Base-by-base conservation (phyloP, 2,329 filamentous ascomycete species). In the Mollisiaceae sp. region DNA sequence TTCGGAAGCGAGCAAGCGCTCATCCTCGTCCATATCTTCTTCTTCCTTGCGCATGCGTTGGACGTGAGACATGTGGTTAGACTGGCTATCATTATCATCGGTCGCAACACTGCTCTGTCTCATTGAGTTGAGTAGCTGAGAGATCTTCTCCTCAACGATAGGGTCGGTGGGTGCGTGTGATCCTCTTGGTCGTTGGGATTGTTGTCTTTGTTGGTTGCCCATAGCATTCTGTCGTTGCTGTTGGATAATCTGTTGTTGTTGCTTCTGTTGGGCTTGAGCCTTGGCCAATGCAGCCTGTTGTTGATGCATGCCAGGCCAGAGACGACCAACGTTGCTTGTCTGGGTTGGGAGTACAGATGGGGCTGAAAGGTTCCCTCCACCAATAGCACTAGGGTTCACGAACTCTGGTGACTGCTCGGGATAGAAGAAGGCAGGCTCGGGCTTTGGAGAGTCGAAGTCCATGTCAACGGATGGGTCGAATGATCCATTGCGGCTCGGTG, bases 21-120 rank as follows among this genome's bases (percentile, higher is more conserved):
- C 95, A 74, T 98, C 95, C 78, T 97, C 94, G 73, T 99, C 95
- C 94, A 99, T 98, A 61, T 98, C 94, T 68, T 97, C 94, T 74
- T 98, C 94, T 54, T 97, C 93, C 84, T 98, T 98, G 85, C 90
- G 94, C 69, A 86, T 80, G 69, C 89, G 90, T 59, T 90, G 83
- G 72, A 93, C 86, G 76, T 92, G 90, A 63, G 88, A 83, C n/a
- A 89, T 78, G 43, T 66, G 56, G 38, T 74, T 73, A 24, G 24
- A 67, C 39, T 78, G 73, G 32, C 78, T 79, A 32, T 85, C 82
- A 58, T 86, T 82, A 32, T 82, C 79, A 15, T 87, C 84, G 4
- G 83, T 81, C 8, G 82, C 79, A 15, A 86, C 82, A 78, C 91
- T 93, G 71, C 67, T 71, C 82, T 87, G 72, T 72, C 94, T 89